These are phyloP conservation scores for Cyclospora cayetanensis DNA, from an alignment of 169 alveolate species.

Conservation along the genomic window DNA sequence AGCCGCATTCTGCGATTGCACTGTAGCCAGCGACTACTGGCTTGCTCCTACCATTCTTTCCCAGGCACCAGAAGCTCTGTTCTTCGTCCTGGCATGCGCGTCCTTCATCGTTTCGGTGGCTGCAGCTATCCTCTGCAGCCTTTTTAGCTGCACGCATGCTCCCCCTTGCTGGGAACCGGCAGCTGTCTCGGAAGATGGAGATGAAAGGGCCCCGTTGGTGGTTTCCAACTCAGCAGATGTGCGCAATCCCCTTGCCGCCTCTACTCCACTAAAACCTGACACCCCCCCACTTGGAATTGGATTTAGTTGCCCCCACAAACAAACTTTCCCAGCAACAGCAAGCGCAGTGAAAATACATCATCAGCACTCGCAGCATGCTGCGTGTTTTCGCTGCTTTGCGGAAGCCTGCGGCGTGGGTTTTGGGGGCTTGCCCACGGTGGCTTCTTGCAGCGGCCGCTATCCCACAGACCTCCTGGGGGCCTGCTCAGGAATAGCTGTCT, in stretches of 20 bases:
- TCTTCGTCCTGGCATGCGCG: background rate
- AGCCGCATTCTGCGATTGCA: background rate
- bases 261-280: too few relatives aligned
- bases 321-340: background rate
- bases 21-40: background rate
- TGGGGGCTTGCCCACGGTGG: background rate
- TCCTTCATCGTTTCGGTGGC: background rate
- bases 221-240: too few relatives aligned
- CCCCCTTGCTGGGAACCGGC: too few relatives aligned
- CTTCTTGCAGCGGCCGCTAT: background rate
- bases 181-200: too few relatives aligned
- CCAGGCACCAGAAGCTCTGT: background rate
- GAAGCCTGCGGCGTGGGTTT: background rate
- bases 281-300: too few relatives aligned
- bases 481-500: too few relatives aligned
- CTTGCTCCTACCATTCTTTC: background rate
- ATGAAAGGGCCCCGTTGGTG: too few relatives aligned
- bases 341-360: background rate
- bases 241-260: too few relatives aligned
- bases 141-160: background rate
- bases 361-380: too few relatives aligned
- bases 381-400: background rate
- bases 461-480: too few relatives aligned
- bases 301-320: background rate
- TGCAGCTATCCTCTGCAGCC: background rate